These are phyloP conservation scores for Henningerozyma blattae DNA, from an alignment of 805 yeast genomes.

Conservation along the genomic window DNA sequence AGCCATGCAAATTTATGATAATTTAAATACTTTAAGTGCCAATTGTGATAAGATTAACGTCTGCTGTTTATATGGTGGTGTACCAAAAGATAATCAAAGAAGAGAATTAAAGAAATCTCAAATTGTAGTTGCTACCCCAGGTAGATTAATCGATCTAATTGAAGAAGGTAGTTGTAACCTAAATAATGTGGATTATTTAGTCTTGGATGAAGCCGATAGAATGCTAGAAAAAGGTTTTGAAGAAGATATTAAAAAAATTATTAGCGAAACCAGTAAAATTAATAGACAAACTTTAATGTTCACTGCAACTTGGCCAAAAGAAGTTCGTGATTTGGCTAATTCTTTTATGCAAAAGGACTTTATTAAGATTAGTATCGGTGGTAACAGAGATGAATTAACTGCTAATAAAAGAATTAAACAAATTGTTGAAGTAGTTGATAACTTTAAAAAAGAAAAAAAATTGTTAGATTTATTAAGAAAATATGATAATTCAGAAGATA, in stretches of 20 bases:
- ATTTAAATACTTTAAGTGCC: conserved; percentile 53
- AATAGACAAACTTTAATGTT: conserved; percentile 91
- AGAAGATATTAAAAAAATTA: conserved; percentile 81
- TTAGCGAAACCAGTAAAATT: conserved; percentile 41
- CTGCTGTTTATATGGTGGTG: conserved; percentile 94
- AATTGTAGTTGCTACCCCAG: conserved; percentile 96
- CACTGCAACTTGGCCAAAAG: conserved; percentile 99
- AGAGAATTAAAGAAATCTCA: conserved; percentile 51
- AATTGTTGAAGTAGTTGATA: conserved; percentile 85
- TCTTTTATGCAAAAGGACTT: conserved; percentile 76
- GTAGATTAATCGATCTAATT: conserved; percentile 81
- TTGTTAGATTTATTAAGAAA: conserved; percentile 59
- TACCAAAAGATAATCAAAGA: conserved; percentile 87
- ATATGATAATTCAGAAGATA: conserved; percentile 66
- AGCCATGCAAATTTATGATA: conserved; percentile 88
- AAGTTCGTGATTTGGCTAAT: conserved; percentile 84
- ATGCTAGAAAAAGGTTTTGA: conserved; percentile 98
- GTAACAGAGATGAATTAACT: conserved; percentile 84
- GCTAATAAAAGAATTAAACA: conserved; percentile 94
- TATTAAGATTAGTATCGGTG: conserved; percentile 89
- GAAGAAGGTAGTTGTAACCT: conserved; percentile 78
- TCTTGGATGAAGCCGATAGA: conserved; percentile 96
- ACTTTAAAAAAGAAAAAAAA: conserved; percentile 64
- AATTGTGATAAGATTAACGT: conserved; percentile 47
- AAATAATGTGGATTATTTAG: conserved; percentile 58